Evolutionary conservation across 2,329 filamentous ascomycete genomes (phyloP), one percentile per base, ranked within the genome.

Genomic region (Stromatinia cepivora): DNA sequence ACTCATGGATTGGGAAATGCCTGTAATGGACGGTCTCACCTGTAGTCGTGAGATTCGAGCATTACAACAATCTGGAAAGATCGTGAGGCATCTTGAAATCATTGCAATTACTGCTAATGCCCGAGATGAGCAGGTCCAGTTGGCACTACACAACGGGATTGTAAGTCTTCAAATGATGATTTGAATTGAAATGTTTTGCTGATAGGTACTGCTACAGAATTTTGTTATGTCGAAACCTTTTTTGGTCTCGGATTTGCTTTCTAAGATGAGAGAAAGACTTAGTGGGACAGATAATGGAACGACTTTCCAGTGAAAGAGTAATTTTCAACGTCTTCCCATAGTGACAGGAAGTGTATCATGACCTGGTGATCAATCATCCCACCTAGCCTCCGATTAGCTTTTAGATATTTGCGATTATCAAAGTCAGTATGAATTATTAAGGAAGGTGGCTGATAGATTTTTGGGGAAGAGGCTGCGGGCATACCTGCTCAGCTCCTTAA

Each of bases 1-100:
- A 25, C 81, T 92, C 28, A 92, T 92, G 90, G 90, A 92, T 74
- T 87, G 91, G 73, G 89, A 92, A 76, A 92, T 92, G 90, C 90
- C 90, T 1, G 80, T 92, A 22, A 90, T 90, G 82, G 89, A 92
- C 73, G 90, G 90, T 0, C 80, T 90, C 69, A 87, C 87, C 1
- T 90, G 89, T 76, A 89, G 88, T 17, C 82, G 83, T 45, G 83
- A 84, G 56, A 91, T 93, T 68, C 84, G 90, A 22, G 83, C 87
- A 71, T 78, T 90, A 69, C 64, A 86, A 84, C n/a, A 81, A 80
- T 72, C 81, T 46, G 85, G 86, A 11, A 82, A 82, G 71, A 80
- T 90, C 5, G 80, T 77, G 20, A 82, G 83, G 22, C 84, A 85
- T 3, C 53, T 77, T 9, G 73, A 76, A 48, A 75, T 78, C 22